phyloP scores from a whole-genome alignment of 176 grass and related monocot genomes.

The Musa troglodytarum region DNA sequence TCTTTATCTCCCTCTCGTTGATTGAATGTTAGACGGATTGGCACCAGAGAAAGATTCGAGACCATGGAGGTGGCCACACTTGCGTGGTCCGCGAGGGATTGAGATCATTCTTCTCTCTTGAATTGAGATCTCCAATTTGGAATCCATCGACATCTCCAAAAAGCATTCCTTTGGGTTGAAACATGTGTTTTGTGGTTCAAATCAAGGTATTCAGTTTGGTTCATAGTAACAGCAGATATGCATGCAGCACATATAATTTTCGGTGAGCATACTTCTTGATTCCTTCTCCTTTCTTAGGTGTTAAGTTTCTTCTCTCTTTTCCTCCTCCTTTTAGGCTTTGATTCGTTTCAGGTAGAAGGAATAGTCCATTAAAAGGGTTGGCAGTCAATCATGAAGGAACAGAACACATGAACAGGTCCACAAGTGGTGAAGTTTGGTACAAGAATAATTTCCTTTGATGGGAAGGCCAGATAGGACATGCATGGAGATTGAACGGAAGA shows the following conservation, averaged over 20 bases:
- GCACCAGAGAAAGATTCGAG: too few species aligned
- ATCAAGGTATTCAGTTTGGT: too few species aligned
- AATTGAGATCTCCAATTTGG: not conserved
- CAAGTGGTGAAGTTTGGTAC: constrained; percentile 6
- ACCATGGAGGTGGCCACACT: not conserved
- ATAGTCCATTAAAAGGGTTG: not conserved
- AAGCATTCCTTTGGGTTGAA: not conserved
- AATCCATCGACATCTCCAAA: not conserved
- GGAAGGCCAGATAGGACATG: not conserved
- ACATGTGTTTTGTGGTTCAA: too few species aligned
- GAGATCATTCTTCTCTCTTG: not conserved
- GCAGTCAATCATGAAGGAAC: not conserved
- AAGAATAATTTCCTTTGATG: constrained; percentile 1
- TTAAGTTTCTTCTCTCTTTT: not conserved
- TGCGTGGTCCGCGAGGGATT: not conserved
- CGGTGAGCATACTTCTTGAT: too few species aligned
- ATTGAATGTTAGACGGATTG: too few species aligned
- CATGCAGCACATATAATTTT: too few species aligned
- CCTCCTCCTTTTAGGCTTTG: not conserved
- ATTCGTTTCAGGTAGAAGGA: not conserved
- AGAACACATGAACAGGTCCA: constrained; percentile 1
- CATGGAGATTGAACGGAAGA: not conserved
- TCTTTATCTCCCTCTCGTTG: too few species aligned
- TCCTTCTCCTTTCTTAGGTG: too few species aligned
- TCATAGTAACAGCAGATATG: too few species aligned